Percentiles rank a stretch among this genome's conserved stretches.
Conservation (phyloP, 2,329 filamentous ascomycete species). For the Scedosporium dehoogii region DNA sequence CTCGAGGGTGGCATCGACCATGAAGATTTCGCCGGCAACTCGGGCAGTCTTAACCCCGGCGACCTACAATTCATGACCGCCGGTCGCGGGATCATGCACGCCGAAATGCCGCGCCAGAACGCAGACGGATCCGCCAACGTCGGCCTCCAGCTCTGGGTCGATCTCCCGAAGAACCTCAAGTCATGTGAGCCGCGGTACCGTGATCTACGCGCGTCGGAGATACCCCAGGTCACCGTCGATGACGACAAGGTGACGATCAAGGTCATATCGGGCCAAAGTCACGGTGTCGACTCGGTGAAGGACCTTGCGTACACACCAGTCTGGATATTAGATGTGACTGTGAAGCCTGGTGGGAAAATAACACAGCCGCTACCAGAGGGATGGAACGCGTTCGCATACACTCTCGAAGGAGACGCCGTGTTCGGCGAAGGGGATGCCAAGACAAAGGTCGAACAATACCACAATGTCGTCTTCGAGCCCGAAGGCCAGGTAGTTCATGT, state of each 20-base stretch:
- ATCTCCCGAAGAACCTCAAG: slow-evolving; percentile 74
- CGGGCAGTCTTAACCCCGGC: slow-evolving; percentile 74
- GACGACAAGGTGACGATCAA: slow-evolving; percentile 70
- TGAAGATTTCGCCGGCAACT: slow-evolving; percentile 82
- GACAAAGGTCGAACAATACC: slow-evolving; percentile 55
- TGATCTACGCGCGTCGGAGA: slow-evolving; percentile 69
- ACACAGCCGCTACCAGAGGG: slow-evolving; percentile 64
- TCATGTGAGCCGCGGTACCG: slow-evolving; percentile 85
- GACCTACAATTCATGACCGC: slow-evolving; percentile 98
- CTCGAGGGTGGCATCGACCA: slow-evolving; percentile 80
- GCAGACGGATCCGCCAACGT: slow-evolving; percentile 67
- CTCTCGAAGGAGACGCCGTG: slow-evolving; percentile 60
- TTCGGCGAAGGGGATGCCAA: slow-evolving; percentile 46
- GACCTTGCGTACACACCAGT: slow-evolving; percentile 94
- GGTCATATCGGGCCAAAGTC: slow-evolving; percentile 78
- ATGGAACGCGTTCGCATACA: slow-evolving; percentile 89
- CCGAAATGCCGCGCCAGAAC: slow-evolving; percentile 84
- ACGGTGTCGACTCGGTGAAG: slow-evolving; percentile 76
- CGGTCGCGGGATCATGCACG: slow-evolving; percentile 82
- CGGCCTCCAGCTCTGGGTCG: slow-evolving; percentile 92
- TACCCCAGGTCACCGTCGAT: slow-evolving; percentile 64
- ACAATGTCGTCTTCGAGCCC: slow-evolving; percentile 83
- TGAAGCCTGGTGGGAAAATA: slow-evolving; percentile 70
- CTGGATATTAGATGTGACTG: slow-evolving; percentile 81
- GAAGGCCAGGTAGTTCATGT: slow-evolving; percentile 67